Conservation (phyloP, 2,329 filamentous ascomycete species). For the Teratosphaeria viscida region DNA sequence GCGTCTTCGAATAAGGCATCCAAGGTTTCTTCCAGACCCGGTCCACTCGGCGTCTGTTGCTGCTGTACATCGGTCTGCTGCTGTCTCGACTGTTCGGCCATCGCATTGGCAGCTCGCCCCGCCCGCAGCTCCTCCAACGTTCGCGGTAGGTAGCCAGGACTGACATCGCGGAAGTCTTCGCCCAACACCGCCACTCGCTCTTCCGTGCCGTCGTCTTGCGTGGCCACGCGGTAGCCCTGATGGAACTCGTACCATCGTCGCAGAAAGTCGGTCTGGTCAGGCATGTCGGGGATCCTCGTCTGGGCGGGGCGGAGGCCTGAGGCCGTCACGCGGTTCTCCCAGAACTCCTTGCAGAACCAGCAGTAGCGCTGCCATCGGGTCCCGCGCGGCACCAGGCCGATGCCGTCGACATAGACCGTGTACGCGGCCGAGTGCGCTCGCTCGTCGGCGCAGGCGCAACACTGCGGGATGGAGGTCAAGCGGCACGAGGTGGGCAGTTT, state of each 20-base stretch:
- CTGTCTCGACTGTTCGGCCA: slow-evolving; percentile 13
- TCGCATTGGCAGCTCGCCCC: slow-evolving; percentile 19
- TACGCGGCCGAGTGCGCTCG: slow-evolving; percentile 33
- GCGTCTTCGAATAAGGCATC: slow-evolving; percentile 25
- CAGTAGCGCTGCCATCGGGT: slow-evolving; percentile 42
- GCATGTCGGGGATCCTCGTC: slow-evolving; percentile 37
- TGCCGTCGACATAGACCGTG: slow-evolving; percentile 38
- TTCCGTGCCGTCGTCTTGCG: slow-evolving; percentile 32
- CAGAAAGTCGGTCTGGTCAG: slow-evolving; percentile 38
- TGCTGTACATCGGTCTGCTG: slow-evolving; percentile 5
- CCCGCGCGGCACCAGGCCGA: slow-evolving; percentile 39
- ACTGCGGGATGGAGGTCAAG: slow-evolving; percentile 19
- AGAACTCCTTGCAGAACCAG: slow-evolving; percentile 44
- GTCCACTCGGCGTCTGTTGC: slow-evolving; percentile 7
- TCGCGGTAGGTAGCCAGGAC: slow-evolving; percentile 36
- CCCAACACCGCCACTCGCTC: slow-evolving; percentile 36
- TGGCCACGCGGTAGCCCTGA: slow-evolving; percentile 34
- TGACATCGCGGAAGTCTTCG: slow-evolving; percentile 38
- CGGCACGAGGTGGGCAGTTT: slow-evolving; percentile 23
- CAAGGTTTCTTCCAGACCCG: slow-evolving; percentile 24
- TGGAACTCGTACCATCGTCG: slow-evolving; percentile 41
- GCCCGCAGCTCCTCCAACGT: slow-evolving; percentile 36
- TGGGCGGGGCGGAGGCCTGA: slow-evolving; percentile 34
- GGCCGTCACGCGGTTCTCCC: slow-evolving; percentile 35
- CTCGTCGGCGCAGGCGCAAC: slow-evolving; percentile 24